Evolutionary conservation across 306 rosid species (phyloP), one percentile per base, ranked within the genome.

Genomic region (Vigna hirtella): DNA sequence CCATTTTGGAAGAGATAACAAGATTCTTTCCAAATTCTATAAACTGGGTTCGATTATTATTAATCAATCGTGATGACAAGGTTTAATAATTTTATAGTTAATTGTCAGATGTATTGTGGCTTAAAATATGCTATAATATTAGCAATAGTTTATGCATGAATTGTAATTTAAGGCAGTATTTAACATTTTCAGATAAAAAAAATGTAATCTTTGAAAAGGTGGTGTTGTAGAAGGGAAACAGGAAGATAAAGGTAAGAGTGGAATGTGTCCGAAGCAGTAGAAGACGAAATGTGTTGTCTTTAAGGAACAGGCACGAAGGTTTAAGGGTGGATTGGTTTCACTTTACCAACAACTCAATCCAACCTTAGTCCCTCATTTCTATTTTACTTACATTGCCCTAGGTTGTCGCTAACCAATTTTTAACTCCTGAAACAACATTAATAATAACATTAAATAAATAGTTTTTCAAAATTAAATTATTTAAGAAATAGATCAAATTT

Each of bases 281-380:
- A 66, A 0, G 67, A 77, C 57, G 12, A 34, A 38, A 59, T 67
- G 81, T 67, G 81, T 66, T 3, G 18, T 30, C 77, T 75, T 75
- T 81, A 81, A 75, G 85, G 81, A 50, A 76, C 85, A 76, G 0
- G 63, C 81, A 77, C 63, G 61, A 52, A 59, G 61, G 50, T 81
- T 63, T 20, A 62, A 30, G 57, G 67, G 34, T 68, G 51, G 12
- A 47, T 69, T 75, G 77, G 57, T 43, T 66, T 36, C 71, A 11
- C 80, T 66, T 74, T 81, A 66, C 40, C 75, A 32, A 65, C 50
- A 79, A 80, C 8, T 42, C 73, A 17, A 40, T 62, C 71, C 9
- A 62, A 52, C 5, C n/a, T 36, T 22, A 61, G n/a, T 48, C 56
- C 3, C 3, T 26, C 28, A 3, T 26, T 56, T 56, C 3, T 4